Percentiles rank a stretch among this genome's conserved stretches.
Conservation (phyloP, 1,284 basidiomycete species). For the Moesziomyces antarcticus region DNA sequence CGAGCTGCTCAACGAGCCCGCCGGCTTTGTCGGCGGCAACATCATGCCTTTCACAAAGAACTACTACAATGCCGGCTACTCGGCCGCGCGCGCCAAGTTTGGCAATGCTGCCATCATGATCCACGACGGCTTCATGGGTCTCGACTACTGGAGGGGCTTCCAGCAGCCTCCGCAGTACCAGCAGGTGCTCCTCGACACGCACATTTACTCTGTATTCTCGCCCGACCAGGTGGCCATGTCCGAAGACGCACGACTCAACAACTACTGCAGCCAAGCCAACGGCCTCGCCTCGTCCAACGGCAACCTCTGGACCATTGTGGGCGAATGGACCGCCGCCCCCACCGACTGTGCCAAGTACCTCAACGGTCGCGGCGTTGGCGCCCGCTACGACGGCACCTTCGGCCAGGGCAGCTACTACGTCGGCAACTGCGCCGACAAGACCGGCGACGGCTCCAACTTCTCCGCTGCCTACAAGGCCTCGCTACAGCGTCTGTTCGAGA, state of each 20-base stretch:
- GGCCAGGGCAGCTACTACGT: conserved; percentile 68
- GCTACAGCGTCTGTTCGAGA: conserved; percentile 84
- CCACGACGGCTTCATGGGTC: conserved; percentile 85
- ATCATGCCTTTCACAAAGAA: conserved; percentile 38
- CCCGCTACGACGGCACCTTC: conserved; percentile 82
- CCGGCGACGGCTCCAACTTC: conserved; percentile 79
- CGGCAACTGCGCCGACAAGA: conserved; percentile 79
- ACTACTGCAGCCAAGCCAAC: conserved; percentile 49
- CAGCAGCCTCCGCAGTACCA: conserved; percentile 72
- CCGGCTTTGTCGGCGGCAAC: conserved; percentile 37
- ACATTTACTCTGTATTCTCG: conserved; percentile 65
- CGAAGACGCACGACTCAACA: conserved; percentile 50
- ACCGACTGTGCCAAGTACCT: conserved; percentile 89
- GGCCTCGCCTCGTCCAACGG: conserved; percentile 43
- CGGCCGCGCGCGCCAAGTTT: conserved; percentile 41
- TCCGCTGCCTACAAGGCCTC: conserved; percentile 83
- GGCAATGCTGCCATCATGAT: conserved; percentile 71
- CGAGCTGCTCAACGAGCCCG: conserved; percentile 65
- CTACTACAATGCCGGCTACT: conserved; percentile 52
- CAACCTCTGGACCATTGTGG: conserved; percentile 62
- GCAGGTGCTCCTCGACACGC: conserved; percentile 80
- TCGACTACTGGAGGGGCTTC: conserved; percentile 79
- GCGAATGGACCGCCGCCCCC: conserved; percentile 71
- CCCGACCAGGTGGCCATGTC: conserved; percentile 37
- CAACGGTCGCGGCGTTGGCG: conserved; percentile 74